Evolutionary conservation across 202 grass and related monocot genomes (phyloP).

Genomic region (Eragrostis tef): DNA sequence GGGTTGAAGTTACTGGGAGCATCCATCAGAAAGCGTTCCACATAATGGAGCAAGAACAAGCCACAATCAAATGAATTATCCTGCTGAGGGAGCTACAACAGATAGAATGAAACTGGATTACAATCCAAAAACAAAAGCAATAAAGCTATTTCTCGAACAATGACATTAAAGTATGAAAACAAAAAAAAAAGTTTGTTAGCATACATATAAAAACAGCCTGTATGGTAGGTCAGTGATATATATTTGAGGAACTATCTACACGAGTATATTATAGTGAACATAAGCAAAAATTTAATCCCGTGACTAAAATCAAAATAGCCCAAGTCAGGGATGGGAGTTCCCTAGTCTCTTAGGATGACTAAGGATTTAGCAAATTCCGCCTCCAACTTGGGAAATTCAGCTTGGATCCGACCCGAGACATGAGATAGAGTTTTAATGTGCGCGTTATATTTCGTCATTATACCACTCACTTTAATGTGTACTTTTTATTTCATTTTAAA

Average conservation of each 20-base stretch:
- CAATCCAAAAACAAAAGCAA: neutral
- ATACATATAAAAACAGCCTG: conserved; percentile 6
- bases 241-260: neutral
- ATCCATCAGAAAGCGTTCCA: conserved; percentile 87
- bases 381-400: neutral
- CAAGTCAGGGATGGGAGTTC: neutral
- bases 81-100: conserved; percentile 84
- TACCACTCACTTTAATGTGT: neutral
- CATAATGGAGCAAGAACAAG: conserved; percentile 90
- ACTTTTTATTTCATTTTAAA: neutral
- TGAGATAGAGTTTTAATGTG: neutral
- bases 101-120: conserved; percentile 37
- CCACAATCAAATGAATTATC: conserved; percentile 99
- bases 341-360: neutral
- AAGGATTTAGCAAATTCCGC: neutral
- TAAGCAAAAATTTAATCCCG: neutral
- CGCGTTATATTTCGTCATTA: neutral
- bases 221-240: conserved; percentile 15
- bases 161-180: conserved; percentile 37
- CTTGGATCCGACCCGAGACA: neutral
- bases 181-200: neutral
- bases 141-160: neutral
- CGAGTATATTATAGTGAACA: neutral
- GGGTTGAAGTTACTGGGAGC: conserved; percentile 73
- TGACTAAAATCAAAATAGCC: neutral